phyloP scores from a whole-genome alignment of 2,329 filamentous ascomycete species.

The Fusarium udum region DNA sequence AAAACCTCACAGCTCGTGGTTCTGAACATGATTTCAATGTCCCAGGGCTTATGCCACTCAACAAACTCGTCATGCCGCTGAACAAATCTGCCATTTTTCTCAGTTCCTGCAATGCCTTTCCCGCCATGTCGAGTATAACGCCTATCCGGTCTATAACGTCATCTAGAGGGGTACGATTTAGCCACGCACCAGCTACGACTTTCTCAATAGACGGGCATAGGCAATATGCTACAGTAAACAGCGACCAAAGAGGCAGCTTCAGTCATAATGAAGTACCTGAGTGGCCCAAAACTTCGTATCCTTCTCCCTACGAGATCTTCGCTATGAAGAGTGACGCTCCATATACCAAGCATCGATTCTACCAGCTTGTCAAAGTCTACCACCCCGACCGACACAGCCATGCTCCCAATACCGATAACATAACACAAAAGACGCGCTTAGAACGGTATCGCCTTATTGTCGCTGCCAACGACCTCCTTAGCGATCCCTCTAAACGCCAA shows the following conservation, averaged over 20 bases:
- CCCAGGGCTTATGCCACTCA: slow-evolving; percentile 11
- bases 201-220: slow-evolving; percentile 12
- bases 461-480: slow-evolving; percentile 87
- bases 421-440: slow-evolving; percentile 69
- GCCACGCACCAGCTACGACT: slow-evolving; percentile 1
- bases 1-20: slow-evolving; percentile 4
- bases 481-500: slow-evolving; percentile 78
- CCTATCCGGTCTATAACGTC: slow-evolving; percentile 38
- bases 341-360: slow-evolving; percentile 87
- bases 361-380: slow-evolving; percentile 93
- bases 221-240: slow-evolving; percentile 38
- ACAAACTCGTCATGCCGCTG: slow-evolving; percentile 33
- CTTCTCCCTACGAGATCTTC: slow-evolving; percentile 93
- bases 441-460: slow-evolving; percentile 92
- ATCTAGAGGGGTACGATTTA: slow-evolving; percentile 23
- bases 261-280: slow-evolving; percentile 30
- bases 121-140: slow-evolving; percentile 19
- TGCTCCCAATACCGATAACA: slow-evolving; percentile 27
- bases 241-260: slow-evolving; percentile 5
- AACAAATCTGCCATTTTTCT: slow-evolving; percentile 31
- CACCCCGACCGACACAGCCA: slow-evolving; percentile 78
- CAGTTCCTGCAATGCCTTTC: slow-evolving; percentile 36
- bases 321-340: slow-evolving; percentile 64
- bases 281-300: slow-evolving; percentile 62
- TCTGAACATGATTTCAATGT: slow-evolving; percentile 34